These are phyloP conservation scores for Fusarium xyrophilum DNA, from an alignment of 2,329 filamentous ascomycete species.

Conservation along the genomic window DNA sequence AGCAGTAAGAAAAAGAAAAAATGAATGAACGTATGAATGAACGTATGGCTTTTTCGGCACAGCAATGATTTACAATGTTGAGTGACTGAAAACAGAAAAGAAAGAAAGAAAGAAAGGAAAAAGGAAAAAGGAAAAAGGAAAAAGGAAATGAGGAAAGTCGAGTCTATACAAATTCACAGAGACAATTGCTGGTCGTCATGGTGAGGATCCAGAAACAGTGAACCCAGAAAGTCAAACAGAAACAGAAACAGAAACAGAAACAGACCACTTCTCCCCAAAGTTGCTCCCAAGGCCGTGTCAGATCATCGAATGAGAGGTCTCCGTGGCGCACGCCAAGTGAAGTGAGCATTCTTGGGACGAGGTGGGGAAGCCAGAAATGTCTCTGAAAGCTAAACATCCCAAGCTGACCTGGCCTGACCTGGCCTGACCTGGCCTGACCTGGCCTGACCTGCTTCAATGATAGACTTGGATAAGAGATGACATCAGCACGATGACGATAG, in stretches of 20 bases:
- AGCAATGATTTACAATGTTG: slow-evolving; percentile 11
- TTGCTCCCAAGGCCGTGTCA: slow-evolving; percentile 23
- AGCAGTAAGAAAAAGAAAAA: neutral
- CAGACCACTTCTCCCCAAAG: neutral
- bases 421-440: too few species aligned
- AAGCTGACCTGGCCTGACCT: neutral
- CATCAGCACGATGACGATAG: neutral
- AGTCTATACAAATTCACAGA: slow-evolving; percentile 1
- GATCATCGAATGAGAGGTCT: slow-evolving; percentile 33
- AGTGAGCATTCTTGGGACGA: slow-evolving; percentile 24
- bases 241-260: neutral
- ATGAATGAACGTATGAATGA: neutral
- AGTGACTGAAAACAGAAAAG: slow-evolving; percentile 10
- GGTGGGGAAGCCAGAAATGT: neutral
- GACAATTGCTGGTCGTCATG: slow-evolving; percentile 19
- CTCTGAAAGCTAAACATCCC: neutral
- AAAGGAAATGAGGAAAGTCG: neutral
- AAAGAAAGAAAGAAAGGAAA: neutral
- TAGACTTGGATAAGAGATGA: neutral
- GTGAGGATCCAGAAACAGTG: slow-evolving; percentile 25
- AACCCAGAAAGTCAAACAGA: slow-evolving; percentile 3
- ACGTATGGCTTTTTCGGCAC: slow-evolving; percentile 6
- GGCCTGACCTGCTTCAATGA: neutral
- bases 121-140: neutral
- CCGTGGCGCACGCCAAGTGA: slow-evolving; percentile 18